These are phyloP conservation scores for Somion occarium DNA, from an alignment of 1,284 basidiomycete genomes.

Conservation along the genomic window DNA sequence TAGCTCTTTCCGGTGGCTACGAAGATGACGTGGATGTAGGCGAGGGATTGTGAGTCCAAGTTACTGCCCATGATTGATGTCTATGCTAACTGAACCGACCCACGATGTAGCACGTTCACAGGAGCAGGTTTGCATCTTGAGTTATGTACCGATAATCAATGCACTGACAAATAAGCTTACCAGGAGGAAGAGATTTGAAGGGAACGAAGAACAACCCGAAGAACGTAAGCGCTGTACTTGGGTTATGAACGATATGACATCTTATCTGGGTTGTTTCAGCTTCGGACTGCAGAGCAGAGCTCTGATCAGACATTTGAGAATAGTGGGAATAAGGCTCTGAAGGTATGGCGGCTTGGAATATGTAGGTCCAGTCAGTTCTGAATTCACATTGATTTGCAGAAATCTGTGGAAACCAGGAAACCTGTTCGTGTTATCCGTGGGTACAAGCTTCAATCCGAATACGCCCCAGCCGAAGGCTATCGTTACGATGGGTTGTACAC, in stretches of 20 bases:
- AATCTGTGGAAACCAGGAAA: conserved; percentile 65
- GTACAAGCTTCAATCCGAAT: conserved; percentile 66
- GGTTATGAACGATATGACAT: background rate
- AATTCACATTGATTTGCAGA: conserved; percentile 33
- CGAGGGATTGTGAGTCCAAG: conserved; percentile 64
- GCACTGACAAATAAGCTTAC: conserved; percentile 5
- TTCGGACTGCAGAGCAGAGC: conserved; percentile 81
- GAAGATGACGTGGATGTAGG: conserved; percentile 82
- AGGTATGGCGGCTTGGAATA: too few relatives aligned
- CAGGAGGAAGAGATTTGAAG: conserved; percentile 76
- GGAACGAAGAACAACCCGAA: conserved; percentile 75
- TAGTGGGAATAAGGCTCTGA: conserved; percentile 60
- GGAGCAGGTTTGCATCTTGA: conserved; percentile 37
- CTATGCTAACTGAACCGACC: too few relatives aligned
- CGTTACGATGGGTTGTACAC: conserved; percentile 82
- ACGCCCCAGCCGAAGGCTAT: conserved; percentile 74
- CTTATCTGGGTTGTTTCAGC: conserved; percentile 34
- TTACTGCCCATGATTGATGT: background rate
- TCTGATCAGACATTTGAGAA: conserved; percentile 76
- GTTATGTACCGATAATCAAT: conserved; percentile 31
- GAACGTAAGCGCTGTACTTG: conserved; percentile 43
- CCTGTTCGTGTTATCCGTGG: conserved; percentile 82
- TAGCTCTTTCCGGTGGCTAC: conserved; percentile 81
- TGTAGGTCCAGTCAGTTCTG: too few relatives aligned
- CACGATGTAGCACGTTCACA: conserved; percentile 78